Conservation (phyloP, 306 rosid genomes). For the Benincasa hispida region DNA sequence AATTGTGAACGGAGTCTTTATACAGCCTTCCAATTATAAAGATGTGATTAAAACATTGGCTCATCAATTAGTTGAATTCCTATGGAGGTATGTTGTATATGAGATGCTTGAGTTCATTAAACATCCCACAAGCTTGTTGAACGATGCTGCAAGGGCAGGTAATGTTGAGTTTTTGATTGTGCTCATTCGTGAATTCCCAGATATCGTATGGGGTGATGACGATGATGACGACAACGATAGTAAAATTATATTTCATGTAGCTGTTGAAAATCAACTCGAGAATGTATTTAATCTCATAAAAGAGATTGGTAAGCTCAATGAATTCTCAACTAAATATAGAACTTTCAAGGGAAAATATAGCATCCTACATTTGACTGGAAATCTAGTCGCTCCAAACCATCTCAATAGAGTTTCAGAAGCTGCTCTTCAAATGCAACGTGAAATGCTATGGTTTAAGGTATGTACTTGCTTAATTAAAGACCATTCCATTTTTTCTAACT, state of each 20-base stretch:
- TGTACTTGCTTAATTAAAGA: background rate
- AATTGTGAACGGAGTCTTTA: background rate
- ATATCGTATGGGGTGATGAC: conserved; percentile 8
- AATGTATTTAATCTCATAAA: conserved; percentile 13
- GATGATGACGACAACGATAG: conserved; percentile 16
- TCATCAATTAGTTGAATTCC: conserved; percentile 7
- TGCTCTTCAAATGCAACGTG: conserved; percentile 25
- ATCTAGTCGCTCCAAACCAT: conserved; percentile 10
- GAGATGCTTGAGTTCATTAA: background rate
- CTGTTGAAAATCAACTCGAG: conserved; percentile 15
- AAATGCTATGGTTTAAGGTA: conserved; percentile 21
- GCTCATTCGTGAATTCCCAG: conserved; percentile 13
- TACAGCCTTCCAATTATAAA: background rate
- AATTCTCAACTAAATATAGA: background rate
- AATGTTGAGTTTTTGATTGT: conserved; percentile 16
- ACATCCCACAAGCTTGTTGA: background rate
- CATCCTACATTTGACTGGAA: conserved; percentile 14
- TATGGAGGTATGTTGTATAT: conserved; percentile 5
- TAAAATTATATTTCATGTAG: conserved; percentile 13
- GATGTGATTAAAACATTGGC: conserved; percentile 2
- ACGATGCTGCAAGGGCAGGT: conserved; percentile 16
- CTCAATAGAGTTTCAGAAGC: conserved; percentile 18
- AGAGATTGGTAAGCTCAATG: conserved; percentile 12
- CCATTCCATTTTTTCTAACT: no score
- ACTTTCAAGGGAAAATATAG: background rate